Conservation (phyloP, 768 basidiomycete species). For the Tricholoma saponaceum region DNA sequence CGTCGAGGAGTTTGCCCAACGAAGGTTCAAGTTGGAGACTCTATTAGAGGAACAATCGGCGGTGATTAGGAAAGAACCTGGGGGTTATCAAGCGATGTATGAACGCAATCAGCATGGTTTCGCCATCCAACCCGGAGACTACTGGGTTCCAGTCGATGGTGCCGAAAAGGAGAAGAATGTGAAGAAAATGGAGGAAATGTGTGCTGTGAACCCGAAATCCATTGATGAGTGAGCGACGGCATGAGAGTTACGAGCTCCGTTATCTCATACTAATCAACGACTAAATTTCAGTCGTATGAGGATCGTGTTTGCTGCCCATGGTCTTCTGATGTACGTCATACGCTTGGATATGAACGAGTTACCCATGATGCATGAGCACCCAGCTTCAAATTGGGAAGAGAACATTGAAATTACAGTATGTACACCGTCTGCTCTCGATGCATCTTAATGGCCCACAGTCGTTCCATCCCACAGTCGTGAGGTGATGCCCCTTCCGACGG, state of each 20-base stretch:
- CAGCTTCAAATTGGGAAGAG: background rate
- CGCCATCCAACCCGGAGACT: background rate
- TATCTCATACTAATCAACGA: background rate
- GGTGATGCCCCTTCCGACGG: background rate
- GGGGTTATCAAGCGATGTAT: background rate
- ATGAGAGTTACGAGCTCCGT: background rate
- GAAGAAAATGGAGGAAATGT: background rate
- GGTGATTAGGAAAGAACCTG: background rate
- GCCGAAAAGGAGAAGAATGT: background rate
- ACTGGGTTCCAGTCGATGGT: background rate
- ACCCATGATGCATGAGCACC: background rate
- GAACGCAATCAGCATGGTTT: background rate
- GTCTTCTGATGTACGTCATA: background rate
- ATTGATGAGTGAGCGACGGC: background rate
- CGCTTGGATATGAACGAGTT: background rate
- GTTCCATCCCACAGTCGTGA: background rate
- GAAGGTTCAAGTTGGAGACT: background rate
- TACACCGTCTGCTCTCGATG: background rate
- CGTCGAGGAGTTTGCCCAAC: background rate
- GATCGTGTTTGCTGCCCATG: background rate
- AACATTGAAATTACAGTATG: background rate
- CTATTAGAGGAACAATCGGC: background rate
- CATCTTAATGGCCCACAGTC: background rate
- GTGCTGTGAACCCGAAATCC: background rate
- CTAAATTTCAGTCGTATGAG: background rate